phyloP scores from a whole-genome alignment of 768 basidiomycete genomes.

The Cystobasidium onofrii region DNA sequence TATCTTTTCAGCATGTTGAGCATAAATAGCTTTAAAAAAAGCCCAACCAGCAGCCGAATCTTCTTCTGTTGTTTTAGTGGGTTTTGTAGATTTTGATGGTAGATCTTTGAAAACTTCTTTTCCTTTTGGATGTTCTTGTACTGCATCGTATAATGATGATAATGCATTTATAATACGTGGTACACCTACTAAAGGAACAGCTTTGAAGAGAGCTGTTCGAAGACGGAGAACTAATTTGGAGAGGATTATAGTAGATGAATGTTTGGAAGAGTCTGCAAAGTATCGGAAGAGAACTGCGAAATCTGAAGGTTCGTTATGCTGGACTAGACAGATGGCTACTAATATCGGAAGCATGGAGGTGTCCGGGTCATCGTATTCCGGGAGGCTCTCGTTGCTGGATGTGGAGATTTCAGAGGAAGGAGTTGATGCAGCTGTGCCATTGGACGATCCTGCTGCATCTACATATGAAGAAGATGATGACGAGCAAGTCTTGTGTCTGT shows the following conservation, averaged over 20 bases:
- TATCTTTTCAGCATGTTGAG: conserved; percentile 19
- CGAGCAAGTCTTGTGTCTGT: not conserved
- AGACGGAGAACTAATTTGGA: conserved; percentile 14
- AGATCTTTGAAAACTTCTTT: conserved; percentile 4
- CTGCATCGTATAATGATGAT: conserved; percentile 1
- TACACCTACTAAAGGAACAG: conserved; percentile 20
- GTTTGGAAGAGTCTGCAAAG: conserved; percentile 16
- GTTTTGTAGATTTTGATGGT: conserved; percentile 15
- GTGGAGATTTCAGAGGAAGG: not conserved
- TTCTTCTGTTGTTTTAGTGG: conserved; percentile 29
- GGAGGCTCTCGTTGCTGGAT: not conserved
- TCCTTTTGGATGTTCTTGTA: not conserved
- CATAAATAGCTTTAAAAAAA: conserved; percentile 29
- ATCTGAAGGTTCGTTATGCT: conserved; percentile 16
- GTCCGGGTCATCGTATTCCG: conserved; percentile 2
- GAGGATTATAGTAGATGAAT: not conserved
- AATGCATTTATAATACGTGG: conserved; percentile 26
- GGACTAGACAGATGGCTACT: conserved; percentile 12
- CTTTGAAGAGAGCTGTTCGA: conserved; percentile 28
- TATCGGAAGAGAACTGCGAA: conserved; percentile 21
- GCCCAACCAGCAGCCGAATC: conserved; percentile 24
- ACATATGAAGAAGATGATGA: not conserved
- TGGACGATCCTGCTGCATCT: not conserved
- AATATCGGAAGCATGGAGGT: conserved; percentile 22
- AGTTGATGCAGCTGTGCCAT: not conserved